phyloP scores from a whole-genome alignment of 1,284 basidiomycete species.

The Xerocomus subilludens region DNA sequence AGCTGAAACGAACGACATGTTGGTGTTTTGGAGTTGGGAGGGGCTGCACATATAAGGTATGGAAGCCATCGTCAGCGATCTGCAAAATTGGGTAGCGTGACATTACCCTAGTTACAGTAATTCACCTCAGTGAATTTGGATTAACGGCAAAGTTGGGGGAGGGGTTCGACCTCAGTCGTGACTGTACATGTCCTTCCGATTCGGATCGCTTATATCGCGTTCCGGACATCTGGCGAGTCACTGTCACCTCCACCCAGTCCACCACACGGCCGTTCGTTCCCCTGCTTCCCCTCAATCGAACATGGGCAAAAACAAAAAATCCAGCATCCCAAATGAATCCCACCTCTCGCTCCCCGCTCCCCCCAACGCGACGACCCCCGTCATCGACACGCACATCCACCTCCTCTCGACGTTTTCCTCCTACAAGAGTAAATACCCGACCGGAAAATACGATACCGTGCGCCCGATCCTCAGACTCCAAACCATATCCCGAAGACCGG shows the following conservation, averaged over 20 bases:
- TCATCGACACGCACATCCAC: slow-evolving; percentile 86
- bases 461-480: too few species aligned
- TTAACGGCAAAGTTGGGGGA: too few species aligned
- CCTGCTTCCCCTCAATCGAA: slow-evolving; percentile 6
- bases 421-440: slow-evolving; percentile 70
- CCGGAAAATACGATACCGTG: slow-evolving; percentile 63
- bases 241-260: slow-evolving; percentile 4
- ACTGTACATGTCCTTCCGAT: too few species aligned
- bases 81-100: too few species aligned
- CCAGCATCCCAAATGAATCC: slow-evolving; percentile 46
- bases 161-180: too few species aligned
- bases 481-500: too few species aligned
- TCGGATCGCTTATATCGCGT: background rate
- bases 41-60: too few species aligned
- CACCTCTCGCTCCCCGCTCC: slow-evolving; percentile 49
- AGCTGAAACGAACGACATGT: too few species aligned
- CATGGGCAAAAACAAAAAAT: slow-evolving; percentile 57
- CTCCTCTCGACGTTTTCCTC: slow-evolving; percentile 73
- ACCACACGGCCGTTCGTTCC: slow-evolving; percentile 16
- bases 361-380: slow-evolving; percentile 53
- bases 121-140: too few species aligned
- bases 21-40: too few species aligned
- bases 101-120: too few species aligned
- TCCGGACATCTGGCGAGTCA: slow-evolving; percentile 3
- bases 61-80: too few species aligned